Evolutionary conservation across 1,284 basidiomycete species (phyloP), one percentile per base, ranked within the genome.

Genomic region (Sporisorium graminicola): DNA sequence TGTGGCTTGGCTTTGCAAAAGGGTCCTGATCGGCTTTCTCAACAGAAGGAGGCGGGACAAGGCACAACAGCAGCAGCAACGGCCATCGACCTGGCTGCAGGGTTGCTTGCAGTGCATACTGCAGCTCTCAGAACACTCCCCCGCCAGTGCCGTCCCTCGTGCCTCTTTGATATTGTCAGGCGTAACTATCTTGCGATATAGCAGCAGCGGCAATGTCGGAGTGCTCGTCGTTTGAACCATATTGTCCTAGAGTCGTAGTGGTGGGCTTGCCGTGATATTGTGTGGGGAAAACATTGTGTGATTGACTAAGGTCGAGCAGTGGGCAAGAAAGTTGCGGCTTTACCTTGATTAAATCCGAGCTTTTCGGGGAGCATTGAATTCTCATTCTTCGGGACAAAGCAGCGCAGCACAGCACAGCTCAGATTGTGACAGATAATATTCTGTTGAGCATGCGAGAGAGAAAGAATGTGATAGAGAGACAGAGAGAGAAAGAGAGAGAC

Each of bases 11-110:
- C 37, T 40, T 40, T 6, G 33, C 7, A 14, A 6, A 10, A 35
- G 33, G 33, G 33, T 35, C 33, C 13, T 31, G 31, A 27, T 47
- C 24, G 16, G 24, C 24, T n/a, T 29, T 49, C 27, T 49, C 14
- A 13, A 47, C 26, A 18, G 27, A 18, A 7, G 16, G 22, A 26
- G 8, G 20, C 24, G 24, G 24, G 24, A 27, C 20, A 18, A 16
- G 26, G 46, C 43, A 14, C 47, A 47, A 26, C 26, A 47, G 26
- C 27, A 29, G 27, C 47, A 29, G 26, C 47, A 31, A 14, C 27
- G 26, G 46, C 46, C 46, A 27, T 27, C 46, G 47, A 49, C 47
- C 47, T 26, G 14, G 8, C 37, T 33, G 49, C 49, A 50, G 49
- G 49, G 49, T 50, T 50, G 49, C 26, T 20, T 33, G 29, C 29